A percentile compares a stretch with the other conserved stretches of the same genome.
These are phyloP conservation scores for Oidiodendron maius DNA, from an alignment of 495 filamentous ascomycete genomes.

Conservation along the genomic window DNA sequence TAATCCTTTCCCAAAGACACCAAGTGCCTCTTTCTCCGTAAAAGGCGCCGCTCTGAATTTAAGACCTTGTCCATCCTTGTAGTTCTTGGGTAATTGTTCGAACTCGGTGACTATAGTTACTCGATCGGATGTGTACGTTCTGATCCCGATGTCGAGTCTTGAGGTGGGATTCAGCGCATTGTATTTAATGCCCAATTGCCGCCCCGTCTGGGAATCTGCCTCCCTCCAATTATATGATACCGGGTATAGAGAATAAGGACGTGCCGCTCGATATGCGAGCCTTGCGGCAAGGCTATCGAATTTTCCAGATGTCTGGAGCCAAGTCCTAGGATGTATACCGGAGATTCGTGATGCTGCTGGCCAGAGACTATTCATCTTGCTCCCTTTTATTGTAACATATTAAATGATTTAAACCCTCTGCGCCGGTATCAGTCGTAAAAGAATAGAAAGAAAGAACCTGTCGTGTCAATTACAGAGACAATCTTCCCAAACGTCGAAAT, in stretches of 20 bases:
- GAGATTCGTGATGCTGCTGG: conserved; percentile 17
- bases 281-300: conserved; percentile 14
- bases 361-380: conserved; percentile 19
- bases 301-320: conserved; percentile 17
- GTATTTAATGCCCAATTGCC: background rate
- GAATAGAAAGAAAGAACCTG: too few species aligned
- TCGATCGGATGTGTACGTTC: conserved; percentile 9
- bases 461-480: too few species aligned
- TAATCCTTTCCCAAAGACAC: conserved; percentile 55
- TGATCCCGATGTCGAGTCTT: background rate
- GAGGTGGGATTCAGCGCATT: background rate
- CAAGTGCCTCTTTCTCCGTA: conserved; percentile 46
- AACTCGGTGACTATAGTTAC: conserved; percentile 25
- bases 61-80: conserved; percentile 39
- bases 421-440: too few species aligned
- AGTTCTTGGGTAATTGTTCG: conserved; percentile 38
- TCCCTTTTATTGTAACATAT: conserved; percentile 14
- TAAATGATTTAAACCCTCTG: background rate
- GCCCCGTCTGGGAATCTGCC: background rate
- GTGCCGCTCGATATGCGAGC: conserved; percentile 8
- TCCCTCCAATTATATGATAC: conserved; percentile 1
- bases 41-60: conserved; percentile 41
- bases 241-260: conserved; percentile 11
- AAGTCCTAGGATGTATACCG: conserved; percentile 10
- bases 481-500: too few species aligned